phyloP scores from a whole-genome alignment of 2,329 filamentous ascomycete species.

The Fusarium oligoseptatum region DNA sequence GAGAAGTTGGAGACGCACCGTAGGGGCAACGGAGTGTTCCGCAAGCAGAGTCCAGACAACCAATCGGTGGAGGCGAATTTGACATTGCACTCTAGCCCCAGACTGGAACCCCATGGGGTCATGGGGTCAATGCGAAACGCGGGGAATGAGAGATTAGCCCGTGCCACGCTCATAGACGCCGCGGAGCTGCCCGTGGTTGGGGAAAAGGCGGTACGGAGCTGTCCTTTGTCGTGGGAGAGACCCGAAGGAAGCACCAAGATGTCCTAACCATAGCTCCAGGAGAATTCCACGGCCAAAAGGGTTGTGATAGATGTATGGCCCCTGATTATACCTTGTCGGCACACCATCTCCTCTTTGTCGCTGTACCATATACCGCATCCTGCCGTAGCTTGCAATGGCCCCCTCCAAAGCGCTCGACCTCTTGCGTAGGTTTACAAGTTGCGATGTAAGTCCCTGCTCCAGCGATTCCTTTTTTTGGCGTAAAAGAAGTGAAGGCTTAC shows the following conservation, averaged over 20 bases:
- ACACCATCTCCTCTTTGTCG: neutral
- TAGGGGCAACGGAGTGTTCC: neutral
- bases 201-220: neutral
- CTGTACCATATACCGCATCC: neutral
- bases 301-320: neutral
- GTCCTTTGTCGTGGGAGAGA: neutral
- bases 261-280: neutral
- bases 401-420: neutral
- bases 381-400: neutral
- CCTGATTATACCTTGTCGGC: neutral
- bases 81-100: neutral
- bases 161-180: neutral
- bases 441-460: neutral
- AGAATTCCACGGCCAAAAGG: neutral
- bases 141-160: neutral
- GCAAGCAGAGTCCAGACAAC: neutral
- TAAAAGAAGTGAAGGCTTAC: neutral
- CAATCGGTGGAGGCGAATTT: constrained; percentile 29
- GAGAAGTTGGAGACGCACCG: neutral
- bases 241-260: neutral
- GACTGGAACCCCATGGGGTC: neutral
- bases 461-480: neutral
- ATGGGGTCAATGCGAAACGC: neutral
- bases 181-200: neutral
- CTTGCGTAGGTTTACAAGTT: neutral